Percentiles rank a stretch among this genome's conserved stretches.
These are phyloP conservation scores for Boletus vinaceobasis DNA, from an alignment of 768 basidiomycete genomes.

Conservation along the genomic window DNA sequence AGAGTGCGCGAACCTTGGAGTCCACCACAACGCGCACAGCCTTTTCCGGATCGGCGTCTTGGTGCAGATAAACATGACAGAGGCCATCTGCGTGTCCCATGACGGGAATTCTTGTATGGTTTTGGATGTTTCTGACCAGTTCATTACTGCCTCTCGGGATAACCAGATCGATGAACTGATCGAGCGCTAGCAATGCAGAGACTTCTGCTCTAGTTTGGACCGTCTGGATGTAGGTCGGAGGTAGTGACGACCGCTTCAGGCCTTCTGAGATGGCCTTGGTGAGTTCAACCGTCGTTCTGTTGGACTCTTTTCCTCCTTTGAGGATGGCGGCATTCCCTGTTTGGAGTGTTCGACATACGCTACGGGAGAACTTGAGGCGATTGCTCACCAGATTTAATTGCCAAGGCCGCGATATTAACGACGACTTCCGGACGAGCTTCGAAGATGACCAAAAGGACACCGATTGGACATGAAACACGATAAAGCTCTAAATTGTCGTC, in stretches of 20 bases:
- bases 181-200: conserved; percentile 77
- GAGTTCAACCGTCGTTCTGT: conserved; percentile 71
- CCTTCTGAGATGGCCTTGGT: conserved; percentile 78
- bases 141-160: conserved; percentile 94
- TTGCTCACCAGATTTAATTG: conserved; percentile 87
- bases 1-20: conserved; percentile 65
- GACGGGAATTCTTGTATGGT: conserved; percentile 87
- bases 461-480: conserved; percentile 94
- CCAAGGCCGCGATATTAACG: conserved; percentile 92
- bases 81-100: conserved; percentile 99
- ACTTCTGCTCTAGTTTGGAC: conserved; percentile 92
- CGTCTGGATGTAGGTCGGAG: conserved; percentile 81
- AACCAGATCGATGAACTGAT: conserved; percentile 93
- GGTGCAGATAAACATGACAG: conserved; percentile 87
- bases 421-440: conserved; percentile 97
- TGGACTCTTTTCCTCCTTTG: conserved; percentile 97
- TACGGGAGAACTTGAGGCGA: neutral
- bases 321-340: conserved; percentile 94
- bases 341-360: neutral
- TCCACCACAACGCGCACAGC: conserved; percentile 82
- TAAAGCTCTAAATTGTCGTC: conserved; percentile 87
- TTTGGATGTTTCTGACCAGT: conserved; percentile 86
- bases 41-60: conserved; percentile 72
- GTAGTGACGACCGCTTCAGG: conserved; percentile 67
- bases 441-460: conserved; percentile 94